Base-by-base conservation (phyloP, 345 rosid species). In the Salix caprea region DNA sequence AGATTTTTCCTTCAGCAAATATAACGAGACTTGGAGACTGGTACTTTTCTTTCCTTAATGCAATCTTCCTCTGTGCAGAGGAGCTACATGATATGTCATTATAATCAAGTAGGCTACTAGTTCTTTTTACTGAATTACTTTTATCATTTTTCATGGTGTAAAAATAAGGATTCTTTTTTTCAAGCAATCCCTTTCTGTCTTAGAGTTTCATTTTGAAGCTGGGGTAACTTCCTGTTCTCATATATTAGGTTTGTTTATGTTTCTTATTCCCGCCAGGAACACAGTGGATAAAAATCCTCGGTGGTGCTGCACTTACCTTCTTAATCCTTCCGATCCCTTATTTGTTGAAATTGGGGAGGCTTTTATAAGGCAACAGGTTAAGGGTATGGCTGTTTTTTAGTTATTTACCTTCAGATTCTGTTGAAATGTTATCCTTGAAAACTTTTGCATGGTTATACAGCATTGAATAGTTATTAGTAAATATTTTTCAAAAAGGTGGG, bases 281-380 rank as follows among this genome's bases (percentile, higher is more conserved):
- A 92, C 99, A 19, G 97, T 95, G 80, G 90, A 91, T 83, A 86
- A 89, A 77, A 84, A 91, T 85, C 77, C 91, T 71, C 94, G 82
- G 71, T 95, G 99, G 99, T 95, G 99, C 78, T 95, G 99, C 78
- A 95, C 99, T 40, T 95, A 87, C 87, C 99, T 95, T 79, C 91
- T 95, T 60, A 81, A 87, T 83, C 99, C 99, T 75, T 86, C 92
- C 67, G 97, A 95, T 81, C 90, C 97, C 67, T 82, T 95, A 79
- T 95, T 95, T 83, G 76, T 90, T 81, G 89, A 91, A 77, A 89
- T 95, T 74, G 97, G 97, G 67, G 87, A 90, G 87, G 96, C 93
- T 73, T 95, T 95, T 85, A 88, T 95, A 40, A 85, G 73, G 84
- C 87, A 87, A 78, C 99, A 95, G 85, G 77, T 79, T 74, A 77